A percentile compares a stretch with the other conserved stretches of the same genome.
Evolutionary conservation across 192 early-diverging fungal species (phyloP).

Genomic region (Entomortierella parvispora): DNA sequence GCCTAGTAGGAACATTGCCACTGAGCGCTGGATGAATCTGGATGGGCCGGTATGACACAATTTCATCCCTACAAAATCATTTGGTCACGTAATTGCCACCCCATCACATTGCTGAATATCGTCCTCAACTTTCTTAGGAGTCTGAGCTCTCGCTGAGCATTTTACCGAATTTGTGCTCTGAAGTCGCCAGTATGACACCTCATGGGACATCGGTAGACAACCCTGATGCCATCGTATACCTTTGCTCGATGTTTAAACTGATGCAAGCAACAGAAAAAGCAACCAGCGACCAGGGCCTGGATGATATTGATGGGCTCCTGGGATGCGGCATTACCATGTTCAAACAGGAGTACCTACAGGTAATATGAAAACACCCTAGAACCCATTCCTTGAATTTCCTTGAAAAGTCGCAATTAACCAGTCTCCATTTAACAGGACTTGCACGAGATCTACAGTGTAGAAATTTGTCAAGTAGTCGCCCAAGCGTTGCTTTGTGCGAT

Average conservation of each 20-base stretch:
- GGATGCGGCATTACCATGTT: slow-evolving; percentile 71
- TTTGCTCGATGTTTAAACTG: slow-evolving; percentile 76
- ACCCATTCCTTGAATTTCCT: slow-evolving; percentile 5
- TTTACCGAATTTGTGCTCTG: slow-evolving; percentile 52
- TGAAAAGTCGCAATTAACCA: not conserved
- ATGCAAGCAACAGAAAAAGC: slow-evolving; percentile 78
- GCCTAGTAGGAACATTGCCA: slow-evolving; percentile 25
- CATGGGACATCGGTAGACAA: slow-evolving; percentile 18
- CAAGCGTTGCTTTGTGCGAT: slow-evolving; percentile 59
- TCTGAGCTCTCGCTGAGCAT: slow-evolving; percentile 42
- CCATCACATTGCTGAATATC: no score
- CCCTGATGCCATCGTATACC: slow-evolving; percentile 56
- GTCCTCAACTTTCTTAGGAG: slow-evolving; percentile 22
- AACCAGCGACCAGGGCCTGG: slow-evolving; percentile 58
- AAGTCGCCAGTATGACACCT: slow-evolving; percentile 13
- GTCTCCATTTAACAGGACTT: slow-evolving; percentile 37
- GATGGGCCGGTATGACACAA: slow-evolving; percentile 54
- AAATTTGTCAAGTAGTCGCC: slow-evolving; percentile 48
- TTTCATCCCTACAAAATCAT: no score
- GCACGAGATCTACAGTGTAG: slow-evolving; percentile 33
- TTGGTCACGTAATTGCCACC: no score
- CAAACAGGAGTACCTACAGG: slow-evolving; percentile 48
- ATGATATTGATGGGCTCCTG: slow-evolving; percentile 75
- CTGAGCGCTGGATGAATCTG: slow-evolving; percentile 59
- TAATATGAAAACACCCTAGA: not conserved